Conservation (phyloP, 2,329 filamentous ascomycete genomes). For the Penicillium crustosum region DNA sequence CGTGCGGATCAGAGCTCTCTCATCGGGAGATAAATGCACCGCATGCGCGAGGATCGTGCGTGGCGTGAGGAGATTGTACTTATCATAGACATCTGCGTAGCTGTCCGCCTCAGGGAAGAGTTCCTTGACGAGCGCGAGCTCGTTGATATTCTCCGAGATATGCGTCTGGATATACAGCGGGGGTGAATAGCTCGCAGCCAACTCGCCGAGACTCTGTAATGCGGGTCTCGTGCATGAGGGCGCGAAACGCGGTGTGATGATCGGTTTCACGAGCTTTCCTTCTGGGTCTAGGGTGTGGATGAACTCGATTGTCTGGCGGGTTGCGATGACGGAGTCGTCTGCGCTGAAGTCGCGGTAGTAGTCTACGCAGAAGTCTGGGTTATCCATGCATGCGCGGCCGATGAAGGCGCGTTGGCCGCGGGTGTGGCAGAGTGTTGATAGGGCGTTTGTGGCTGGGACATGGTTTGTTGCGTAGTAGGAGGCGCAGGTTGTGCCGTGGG, state of each 20-base stretch:
- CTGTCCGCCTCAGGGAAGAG: conserved; percentile 64
- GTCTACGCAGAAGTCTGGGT: conserved; percentile 61
- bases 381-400: conserved; percentile 94
- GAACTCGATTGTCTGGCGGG: conserved; percentile 62
- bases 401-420: conserved; percentile 86
- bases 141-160: conserved; percentile 76
- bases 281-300: conserved; percentile 66
- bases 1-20: conserved; percentile 63
- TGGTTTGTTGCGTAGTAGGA: conserved; percentile 94
- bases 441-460: conserved; percentile 82
- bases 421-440: conserved; percentile 77
- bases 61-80: conserved; percentile 64
- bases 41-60: conserved; percentile 84
- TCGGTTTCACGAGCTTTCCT: conserved; percentile 64
- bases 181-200: conserved; percentile 63
- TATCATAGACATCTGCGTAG: conserved; percentile 81
- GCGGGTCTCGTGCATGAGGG: conserved; percentile 54
- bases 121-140: conserved; percentile 68
- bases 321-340: conserved; percentile 57
- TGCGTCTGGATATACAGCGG: conserved; percentile 75
- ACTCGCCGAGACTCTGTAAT: conserved; percentile 62
- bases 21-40: conserved; percentile 69
- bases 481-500: conserved; percentile 88
- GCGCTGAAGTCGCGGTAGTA: conserved; percentile 76
- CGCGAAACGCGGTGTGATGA: conserved; percentile 71